Conservation (phyloP, 352 stramenopile genomes). For the Pelagophyceae sp. region DNA sequence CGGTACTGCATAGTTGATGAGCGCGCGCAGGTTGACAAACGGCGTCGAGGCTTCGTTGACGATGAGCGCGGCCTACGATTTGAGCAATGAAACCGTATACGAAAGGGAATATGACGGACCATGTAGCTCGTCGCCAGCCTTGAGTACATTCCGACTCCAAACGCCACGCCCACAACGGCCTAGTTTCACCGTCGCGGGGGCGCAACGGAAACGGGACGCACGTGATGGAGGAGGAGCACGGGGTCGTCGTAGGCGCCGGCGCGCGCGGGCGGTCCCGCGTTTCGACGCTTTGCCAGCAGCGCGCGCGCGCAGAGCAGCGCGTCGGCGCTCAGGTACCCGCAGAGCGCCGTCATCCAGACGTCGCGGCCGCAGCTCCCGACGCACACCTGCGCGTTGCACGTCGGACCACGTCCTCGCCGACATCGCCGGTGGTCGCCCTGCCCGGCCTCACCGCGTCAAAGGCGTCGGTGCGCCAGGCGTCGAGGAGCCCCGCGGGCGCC, state of each 20-base stretch:
- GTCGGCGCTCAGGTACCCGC: background rate
- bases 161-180: background rate
- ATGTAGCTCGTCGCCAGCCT: conserved; percentile 2
- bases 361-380: background rate
- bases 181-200: background rate
- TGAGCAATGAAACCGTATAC: background rate
- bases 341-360: background rate
- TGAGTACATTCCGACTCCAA: background rate
- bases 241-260: conserved; percentile 8
- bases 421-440: too few species aligned
- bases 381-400: too few species aligned
- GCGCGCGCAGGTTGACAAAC: background rate
- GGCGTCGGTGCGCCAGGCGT: background rate
- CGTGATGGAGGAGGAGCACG: conserved; percentile 5
- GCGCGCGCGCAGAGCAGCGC: background rate
- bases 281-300: background rate
- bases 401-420: too few species aligned
- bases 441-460: background rate
- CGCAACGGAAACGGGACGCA: background rate
- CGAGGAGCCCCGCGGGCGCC: background rate
- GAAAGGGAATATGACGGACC: background rate
- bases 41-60: conserved; percentile 8
- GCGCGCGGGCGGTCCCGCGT: background rate
- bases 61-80: background rate
- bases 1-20: background rate